Evolutionary conservation across 805 yeast genomes (phyloP).

Genomic region (Metschnikowia vanudenii): DNA sequence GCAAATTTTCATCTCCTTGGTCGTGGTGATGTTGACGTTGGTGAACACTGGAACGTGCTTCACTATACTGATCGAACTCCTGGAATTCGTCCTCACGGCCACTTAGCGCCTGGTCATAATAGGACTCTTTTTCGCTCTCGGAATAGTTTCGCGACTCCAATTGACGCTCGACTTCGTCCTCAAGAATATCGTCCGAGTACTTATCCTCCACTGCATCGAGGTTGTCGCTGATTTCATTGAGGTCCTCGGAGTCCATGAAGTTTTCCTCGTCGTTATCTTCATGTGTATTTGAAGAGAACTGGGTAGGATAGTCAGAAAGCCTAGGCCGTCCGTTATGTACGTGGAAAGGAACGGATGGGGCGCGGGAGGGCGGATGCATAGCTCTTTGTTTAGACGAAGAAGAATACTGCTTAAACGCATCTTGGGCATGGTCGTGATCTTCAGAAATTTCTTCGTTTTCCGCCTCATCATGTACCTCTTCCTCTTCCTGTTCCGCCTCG

Average conservation of each 20-base stretch:
- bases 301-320: constrained; percentile 2
- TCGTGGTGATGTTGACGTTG: neutral
- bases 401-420: neutral
- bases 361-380: neutral
- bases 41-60: neutral
- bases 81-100: neutral
- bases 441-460: constrained; percentile 8
- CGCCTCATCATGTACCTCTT: too few species aligned
- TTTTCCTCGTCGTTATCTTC: neutral
- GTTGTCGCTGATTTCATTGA: constrained; percentile 4
- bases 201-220: constrained; percentile 7
- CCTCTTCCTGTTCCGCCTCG: too few species aligned
- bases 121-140: constrained; percentile 4
- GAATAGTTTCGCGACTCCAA: constrained; percentile 1
- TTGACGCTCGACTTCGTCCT: constrained; percentile 8
- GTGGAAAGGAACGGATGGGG: neutral
- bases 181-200: constrained; percentile 6
- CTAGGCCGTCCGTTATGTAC: constrained; percentile 4
- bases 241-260: constrained; percentile 7
- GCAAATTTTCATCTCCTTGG: neutral
- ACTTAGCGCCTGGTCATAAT: constrained; percentile 4
- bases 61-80: neutral
- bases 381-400: neutral
- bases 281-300: neutral
- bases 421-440: constrained; percentile 1